These are phyloP conservation scores for Hymenoscyphus fructigenus DNA, from an alignment of 2,329 filamentous ascomycete genomes.

Conservation along the genomic window DNA sequence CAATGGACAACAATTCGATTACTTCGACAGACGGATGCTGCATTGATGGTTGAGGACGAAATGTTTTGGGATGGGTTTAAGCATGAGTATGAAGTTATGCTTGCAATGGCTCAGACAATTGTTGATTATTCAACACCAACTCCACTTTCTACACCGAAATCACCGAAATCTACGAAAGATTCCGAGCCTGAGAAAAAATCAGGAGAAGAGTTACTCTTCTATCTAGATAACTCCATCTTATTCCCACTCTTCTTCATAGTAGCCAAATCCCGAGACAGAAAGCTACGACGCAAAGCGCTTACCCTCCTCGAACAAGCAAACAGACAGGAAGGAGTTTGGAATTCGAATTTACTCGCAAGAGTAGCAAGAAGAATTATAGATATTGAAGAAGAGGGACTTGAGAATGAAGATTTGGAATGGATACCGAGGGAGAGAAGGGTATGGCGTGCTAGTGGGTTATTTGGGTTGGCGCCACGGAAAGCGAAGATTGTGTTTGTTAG, in stretches of 20 bases:
- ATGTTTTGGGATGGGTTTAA: constrained; percentile 16
- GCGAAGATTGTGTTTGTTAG: not conserved
- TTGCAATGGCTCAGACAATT: constrained; percentile 7
- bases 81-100: constrained; percentile 11
- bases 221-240: constrained; percentile 60
- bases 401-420: not conserved
- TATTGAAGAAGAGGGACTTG: not conserved
- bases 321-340: constrained; percentile 65
- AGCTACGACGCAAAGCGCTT: constrained; percentile 58
- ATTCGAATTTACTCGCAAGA: constrained; percentile 32
- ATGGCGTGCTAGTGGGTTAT: not conserved
- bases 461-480: not conserved
- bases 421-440: not conserved
- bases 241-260: constrained; percentile 62
- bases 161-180: not conserved
- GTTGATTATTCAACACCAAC: not conserved
- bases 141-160: not conserved
- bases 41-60: not conserved
- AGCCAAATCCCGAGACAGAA: constrained; percentile 58
- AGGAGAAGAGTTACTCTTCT: constrained; percentile 42
- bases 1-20: constrained; percentile 4
- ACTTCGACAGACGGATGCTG: not conserved
- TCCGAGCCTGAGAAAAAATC: not conserved
- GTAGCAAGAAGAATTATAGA: not conserved
- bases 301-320: constrained; percentile 57